Percentiles rank a stretch among this genome's conserved stretches.
These are phyloP conservation scores for Helichrysum umbraculigerum DNA, from an alignment of 129 eudicot genomes.

Conservation along the genomic window DNA sequence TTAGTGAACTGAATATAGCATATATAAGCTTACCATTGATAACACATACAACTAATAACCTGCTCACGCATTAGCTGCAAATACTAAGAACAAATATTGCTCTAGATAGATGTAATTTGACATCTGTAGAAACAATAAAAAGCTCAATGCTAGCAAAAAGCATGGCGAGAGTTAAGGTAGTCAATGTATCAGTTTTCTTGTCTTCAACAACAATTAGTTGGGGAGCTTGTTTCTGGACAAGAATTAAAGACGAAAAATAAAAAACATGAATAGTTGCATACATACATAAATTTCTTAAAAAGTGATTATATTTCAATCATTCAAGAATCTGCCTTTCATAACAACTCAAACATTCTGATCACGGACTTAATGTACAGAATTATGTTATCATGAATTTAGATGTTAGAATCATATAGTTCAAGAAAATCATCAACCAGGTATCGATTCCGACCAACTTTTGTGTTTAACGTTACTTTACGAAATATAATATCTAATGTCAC, in stretches of 20 bases:
- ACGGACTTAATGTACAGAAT: conserved; percentile 58
- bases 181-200: conserved; percentile 69
- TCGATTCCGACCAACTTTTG: neutral
- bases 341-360: conserved; percentile 64
- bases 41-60: conserved; percentile 35
- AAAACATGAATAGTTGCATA: neutral
- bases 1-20: conserved; percentile 11
- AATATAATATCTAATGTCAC: no score
- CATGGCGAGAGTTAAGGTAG: conserved; percentile 63
- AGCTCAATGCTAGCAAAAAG: conserved; percentile 80
- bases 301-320: no score
- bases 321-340: conserved; percentile 50
- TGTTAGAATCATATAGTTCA: conserved; percentile 74
- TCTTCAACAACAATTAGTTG: conserved; percentile 69
- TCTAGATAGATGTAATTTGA: neutral
- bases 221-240: conserved; percentile 65
- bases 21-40: conserved; percentile 55
- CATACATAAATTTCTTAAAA: no score
- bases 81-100: neutral
- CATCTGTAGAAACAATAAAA: neutral
- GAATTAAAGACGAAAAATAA: neutral
- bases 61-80: no score
- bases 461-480: neutral
- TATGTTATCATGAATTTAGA: conserved; percentile 71
- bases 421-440: conserved; percentile 10